phyloP scores from a whole-genome alignment of 2,329 filamentous ascomycete genomes.

The Alternaria hordeiaustralica region DNA sequence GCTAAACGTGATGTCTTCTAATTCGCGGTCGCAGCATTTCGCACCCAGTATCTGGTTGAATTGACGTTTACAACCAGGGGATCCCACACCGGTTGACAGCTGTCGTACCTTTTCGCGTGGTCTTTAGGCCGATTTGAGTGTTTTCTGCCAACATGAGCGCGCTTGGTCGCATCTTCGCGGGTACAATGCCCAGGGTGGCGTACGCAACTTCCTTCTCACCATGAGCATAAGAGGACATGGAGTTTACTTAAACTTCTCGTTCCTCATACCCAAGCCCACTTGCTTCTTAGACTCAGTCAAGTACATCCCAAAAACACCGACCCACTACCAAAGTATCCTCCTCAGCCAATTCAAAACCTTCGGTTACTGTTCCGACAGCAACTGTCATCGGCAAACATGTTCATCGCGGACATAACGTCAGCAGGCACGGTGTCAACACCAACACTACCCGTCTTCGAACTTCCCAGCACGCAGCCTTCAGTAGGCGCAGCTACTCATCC shows the following conservation, averaged over 20 bases:
- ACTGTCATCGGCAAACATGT: background rate
- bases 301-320: no score
- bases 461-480: background rate
- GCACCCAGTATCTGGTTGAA: background rate
- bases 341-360: fast-evolving
- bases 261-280: background rate
- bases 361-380: background rate
- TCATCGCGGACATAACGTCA: background rate
- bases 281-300: background rate
- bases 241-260: background rate
- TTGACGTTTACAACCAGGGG: background rate
- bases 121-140: background rate
- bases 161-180: background rate
- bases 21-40: background rate
- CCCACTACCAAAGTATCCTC: no score
- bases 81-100: background rate
- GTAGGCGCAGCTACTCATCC: background rate
- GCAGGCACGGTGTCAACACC: background rate
- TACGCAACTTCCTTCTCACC: background rate
- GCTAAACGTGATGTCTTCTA: background rate
- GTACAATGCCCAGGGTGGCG: background rate
- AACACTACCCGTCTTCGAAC: background rate
- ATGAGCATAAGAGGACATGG: background rate
- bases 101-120: background rate
- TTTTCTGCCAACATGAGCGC: background rate